Evolutionary conservation across 1,284 basidiomycete genomes (phyloP), one percentile per base, ranked within the genome.

Genomic region (Apiotrichum brassicae): DNA sequence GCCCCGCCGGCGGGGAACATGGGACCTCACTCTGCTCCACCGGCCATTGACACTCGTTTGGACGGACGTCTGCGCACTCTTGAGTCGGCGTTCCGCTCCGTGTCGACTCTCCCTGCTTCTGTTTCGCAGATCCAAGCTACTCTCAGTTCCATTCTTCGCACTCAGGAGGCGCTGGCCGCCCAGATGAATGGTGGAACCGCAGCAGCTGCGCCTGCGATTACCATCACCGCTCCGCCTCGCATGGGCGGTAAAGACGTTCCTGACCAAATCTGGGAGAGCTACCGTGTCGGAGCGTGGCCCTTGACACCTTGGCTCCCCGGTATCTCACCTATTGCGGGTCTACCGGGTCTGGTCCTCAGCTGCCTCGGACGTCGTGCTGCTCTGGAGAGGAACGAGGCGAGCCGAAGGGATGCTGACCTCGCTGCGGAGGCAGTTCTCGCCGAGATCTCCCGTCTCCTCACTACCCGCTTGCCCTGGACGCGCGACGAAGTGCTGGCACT

Each of bases 291-390:
- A 25, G 66, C 65, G 3, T 71, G 69, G 69, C 69, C 69, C 1
- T 35, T 70, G 26, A 68, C 69, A 3, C 69, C 69, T 0, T 71
- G 69, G 69, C 51, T 71, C 3, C 62, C 68, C 0, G 69, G 69
- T 2, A 54, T 71, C 19, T 53, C 65, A 9, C 68, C 68, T 18
- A 16, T 60, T 4, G 49, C 48, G 1, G 68, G 68, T 1, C 46
- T 71, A 4, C 61, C 67, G 1, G 62, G 59, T 0, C 48, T 66
- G 22, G 65, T 68, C 4, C 61, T 68, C 13, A 37, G 47, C 24
- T 59, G 62, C 18, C 53, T 71, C 2, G 68, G 68, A 3, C 64
- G 56, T 23, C 52, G 66, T 12, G 60, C 64, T 1, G 41, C 61
- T 18, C 48, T 59, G 3, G 68, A 66, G 16, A 42, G 57, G 6